Evolutionary conservation across 768 basidiomycete genomes (phyloP).

Genomic region (Boletus sp.): DNA sequence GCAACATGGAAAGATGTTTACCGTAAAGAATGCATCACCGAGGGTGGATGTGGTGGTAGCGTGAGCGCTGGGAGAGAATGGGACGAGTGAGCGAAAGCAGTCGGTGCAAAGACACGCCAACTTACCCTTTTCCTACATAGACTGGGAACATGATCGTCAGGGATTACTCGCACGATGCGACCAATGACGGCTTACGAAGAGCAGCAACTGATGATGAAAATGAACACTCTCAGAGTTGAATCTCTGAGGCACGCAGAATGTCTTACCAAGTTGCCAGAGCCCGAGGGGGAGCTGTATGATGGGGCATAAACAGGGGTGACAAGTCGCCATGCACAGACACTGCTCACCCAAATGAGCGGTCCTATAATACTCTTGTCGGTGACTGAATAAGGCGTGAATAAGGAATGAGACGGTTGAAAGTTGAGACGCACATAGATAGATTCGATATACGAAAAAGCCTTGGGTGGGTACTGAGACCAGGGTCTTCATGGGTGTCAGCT

Average conservation of each 20-base stretch:
- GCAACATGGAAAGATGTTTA: neutral
- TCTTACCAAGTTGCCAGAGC: constrained; percentile 3
- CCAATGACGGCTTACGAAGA: neutral
- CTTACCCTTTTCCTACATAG: neutral
- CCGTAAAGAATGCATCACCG: neutral
- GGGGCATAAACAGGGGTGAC: neutral
- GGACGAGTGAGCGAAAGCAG: neutral
- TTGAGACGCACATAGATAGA: neutral
- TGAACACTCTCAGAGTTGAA: neutral
- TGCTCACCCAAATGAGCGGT: constrained; percentile 5
- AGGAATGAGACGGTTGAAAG: neutral
- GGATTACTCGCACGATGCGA: neutral
- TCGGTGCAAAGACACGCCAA: neutral
- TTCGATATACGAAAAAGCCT: neutral
- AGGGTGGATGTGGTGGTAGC: neutral
- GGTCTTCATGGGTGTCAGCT: neutral
- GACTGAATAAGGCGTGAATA: neutral
- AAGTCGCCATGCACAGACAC: neutral
- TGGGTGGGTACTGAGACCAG: neutral
- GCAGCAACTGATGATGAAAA: neutral
- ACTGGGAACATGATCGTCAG: neutral
- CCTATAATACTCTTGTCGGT: neutral
- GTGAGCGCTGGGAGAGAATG: neutral
- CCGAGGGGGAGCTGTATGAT: neutral
- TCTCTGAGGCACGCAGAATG: neutral